phyloP scores from a whole-genome alignment of 257 asterid genomes.

The Solanum neorickii region DNA sequence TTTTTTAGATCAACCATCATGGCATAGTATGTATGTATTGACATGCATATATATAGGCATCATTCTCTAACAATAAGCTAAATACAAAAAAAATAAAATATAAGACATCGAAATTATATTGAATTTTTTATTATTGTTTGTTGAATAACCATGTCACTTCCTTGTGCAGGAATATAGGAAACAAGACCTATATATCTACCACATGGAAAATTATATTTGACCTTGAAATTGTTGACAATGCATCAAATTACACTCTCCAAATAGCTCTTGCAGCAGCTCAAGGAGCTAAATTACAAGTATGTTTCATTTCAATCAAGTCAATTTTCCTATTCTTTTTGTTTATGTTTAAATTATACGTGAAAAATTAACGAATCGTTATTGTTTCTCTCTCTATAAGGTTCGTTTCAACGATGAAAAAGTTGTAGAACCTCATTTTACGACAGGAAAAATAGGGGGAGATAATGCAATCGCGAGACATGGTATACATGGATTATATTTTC shows the following conservation, averaged over 20 bases:
- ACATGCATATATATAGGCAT: not conserved
- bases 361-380: not conserved
- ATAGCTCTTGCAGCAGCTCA: slow-evolving; percentile 62
- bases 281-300: slow-evolving; percentile 44
- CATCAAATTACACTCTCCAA: slow-evolving; percentile 51
- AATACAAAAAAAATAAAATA: no score
- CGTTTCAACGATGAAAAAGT: slow-evolving; percentile 22
- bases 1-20: no score
- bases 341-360: not conserved
- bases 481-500: slow-evolving; percentile 1
- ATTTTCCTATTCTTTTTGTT: no score
- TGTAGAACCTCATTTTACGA: slow-evolving; percentile 16
- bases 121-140: no score
- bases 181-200: slow-evolving; percentile 15
- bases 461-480: slow-evolving; percentile 58
- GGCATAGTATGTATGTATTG: not conserved
- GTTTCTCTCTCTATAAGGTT: slow-evolving; percentile 13
- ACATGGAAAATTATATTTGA: slow-evolving; percentile 55
- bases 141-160: not conserved
- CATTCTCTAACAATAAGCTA: not conserved
- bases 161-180: slow-evolving; percentile 23
- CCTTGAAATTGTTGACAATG: slow-evolving; percentile 3
- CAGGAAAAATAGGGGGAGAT: slow-evolving; percentile 39
- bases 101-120: no score
- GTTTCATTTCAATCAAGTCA: not conserved